Conservation (phyloP, 2,329 filamentous ascomycete genomes). For the Colletotrichum abscissum region DNA sequence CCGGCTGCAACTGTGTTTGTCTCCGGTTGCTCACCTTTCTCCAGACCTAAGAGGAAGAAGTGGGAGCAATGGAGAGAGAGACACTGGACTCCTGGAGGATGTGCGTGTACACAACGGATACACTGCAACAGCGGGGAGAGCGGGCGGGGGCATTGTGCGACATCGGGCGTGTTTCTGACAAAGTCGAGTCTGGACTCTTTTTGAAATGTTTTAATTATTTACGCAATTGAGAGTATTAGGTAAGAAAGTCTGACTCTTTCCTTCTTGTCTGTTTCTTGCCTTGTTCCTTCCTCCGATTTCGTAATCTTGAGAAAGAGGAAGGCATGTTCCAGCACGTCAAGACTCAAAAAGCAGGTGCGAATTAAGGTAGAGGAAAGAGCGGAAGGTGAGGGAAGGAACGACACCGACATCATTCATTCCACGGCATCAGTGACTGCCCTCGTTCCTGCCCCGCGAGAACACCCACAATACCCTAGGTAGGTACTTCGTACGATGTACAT, state of each 20-base stretch:
- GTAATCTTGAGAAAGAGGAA: neutral
- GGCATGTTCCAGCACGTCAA: neutral
- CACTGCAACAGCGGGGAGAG: no score
- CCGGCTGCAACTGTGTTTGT: slow-evolving; percentile 23
- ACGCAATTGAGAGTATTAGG: no score
- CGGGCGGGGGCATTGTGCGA: neutral
- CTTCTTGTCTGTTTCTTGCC: neutral
- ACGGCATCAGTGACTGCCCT: slow-evolving; percentile 12
- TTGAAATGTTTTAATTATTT: neutral
- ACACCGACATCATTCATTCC: slow-evolving; percentile 29
- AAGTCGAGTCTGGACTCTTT: neutral
- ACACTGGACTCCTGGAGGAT: neutral
- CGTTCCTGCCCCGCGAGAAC: slow-evolving; percentile 22
- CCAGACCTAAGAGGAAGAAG: neutral
- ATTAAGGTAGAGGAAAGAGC: neutral
- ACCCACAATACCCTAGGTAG: no score
- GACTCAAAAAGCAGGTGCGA: neutral
- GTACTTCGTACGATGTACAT: neutral
- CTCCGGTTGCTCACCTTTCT: neutral
- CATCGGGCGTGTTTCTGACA: neutral
- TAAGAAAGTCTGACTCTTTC: neutral
- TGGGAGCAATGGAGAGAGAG: neutral
- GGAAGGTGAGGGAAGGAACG: neutral
- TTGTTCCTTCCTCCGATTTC: neutral
- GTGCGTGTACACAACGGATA: neutral